Evolutionary conservation across 2,329 filamentous ascomycete genomes (phyloP).

Genomic region (Talaromyces sp.): DNA sequence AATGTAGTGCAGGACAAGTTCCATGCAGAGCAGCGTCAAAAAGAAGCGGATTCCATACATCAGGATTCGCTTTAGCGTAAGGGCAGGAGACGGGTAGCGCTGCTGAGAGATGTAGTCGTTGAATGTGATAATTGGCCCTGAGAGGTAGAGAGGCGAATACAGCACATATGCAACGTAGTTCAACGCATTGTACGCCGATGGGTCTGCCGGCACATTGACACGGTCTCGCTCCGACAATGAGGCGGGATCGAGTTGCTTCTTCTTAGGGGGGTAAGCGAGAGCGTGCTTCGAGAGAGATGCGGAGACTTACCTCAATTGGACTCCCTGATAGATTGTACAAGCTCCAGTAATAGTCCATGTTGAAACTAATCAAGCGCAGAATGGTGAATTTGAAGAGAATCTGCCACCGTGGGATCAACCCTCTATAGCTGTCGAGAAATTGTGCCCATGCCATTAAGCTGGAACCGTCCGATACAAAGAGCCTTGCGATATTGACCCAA

Average conservation of each 20-base stretch:
- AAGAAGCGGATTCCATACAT: conserved; percentile 81
- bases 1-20: conserved; percentile 82
- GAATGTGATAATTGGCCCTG: conserved; percentile 92
- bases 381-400: conserved; percentile 97
- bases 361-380: conserved; percentile 89
- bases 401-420: conserved; percentile 87
- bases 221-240: conserved; percentile 85
- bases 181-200: conserved; percentile 66
- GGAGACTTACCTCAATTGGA: conserved; percentile 68
- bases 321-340: conserved; percentile 59
- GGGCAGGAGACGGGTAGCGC: conserved; percentile 66
- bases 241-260: conserved; percentile 94
- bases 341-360: conserved; percentile 95
- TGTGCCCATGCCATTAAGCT: conserved; percentile 56
- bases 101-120: conserved; percentile 94
- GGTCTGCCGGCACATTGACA: conserved; percentile 66
- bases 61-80: conserved; percentile 64
- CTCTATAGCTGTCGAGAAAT: conserved; percentile 72
- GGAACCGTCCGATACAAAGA: conserved; percentile 38
- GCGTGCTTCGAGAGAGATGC: not conserved
- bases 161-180: conserved; percentile 87
- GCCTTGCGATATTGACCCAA: conserved; percentile 57
- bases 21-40: conserved; percentile 78
- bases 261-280: conserved; percentile 56
- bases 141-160: conserved; percentile 88